phyloP scores from a whole-genome alignment of 768 basidiomycete genomes.

The Tylopilus rubrobrunneus region DNA sequence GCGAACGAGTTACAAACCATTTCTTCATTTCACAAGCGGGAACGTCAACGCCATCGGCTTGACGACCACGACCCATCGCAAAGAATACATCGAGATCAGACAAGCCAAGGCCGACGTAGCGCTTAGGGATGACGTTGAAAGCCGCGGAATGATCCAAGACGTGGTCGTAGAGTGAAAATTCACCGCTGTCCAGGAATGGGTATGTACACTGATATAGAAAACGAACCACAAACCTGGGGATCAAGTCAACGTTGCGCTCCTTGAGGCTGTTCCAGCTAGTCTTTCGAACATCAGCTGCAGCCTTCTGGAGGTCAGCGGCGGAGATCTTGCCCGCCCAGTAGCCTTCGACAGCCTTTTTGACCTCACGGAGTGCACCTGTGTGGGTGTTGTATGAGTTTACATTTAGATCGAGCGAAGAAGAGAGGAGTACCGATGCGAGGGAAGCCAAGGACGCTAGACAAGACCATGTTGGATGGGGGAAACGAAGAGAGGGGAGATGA shows the following conservation, averaged over 20 bases:
- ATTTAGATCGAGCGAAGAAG: background rate
- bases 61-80: conserved; percentile 98
- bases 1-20: conserved; percentile 57
- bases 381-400: conserved; percentile 1
- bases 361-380: conserved; percentile 86
- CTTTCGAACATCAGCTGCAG: conserved; percentile 84
- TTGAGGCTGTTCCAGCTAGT: conserved; percentile 85
- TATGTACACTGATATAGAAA: conserved; percentile 2
- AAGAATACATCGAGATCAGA: conserved; percentile 94
- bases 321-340: conserved; percentile 95
- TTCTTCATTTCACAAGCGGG: conserved; percentile 99
- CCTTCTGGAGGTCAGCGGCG: conserved; percentile 84
- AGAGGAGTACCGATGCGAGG: conserved; percentile 65
- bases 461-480: conserved; percentile 51
- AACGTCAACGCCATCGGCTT: conserved; percentile 91
- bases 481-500: conserved; percentile 12
- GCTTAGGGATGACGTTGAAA: conserved; percentile 96
- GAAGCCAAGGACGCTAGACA: conserved; percentile 86
- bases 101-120: conserved; percentile 82
- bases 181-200: conserved; percentile 61
- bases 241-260: conserved; percentile 78
- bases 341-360: conserved; percentile 97
- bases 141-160: conserved; percentile 95
- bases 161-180: conserved; percentile 98
- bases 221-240: conserved; percentile 70